These are phyloP conservation scores for Oryza rufipogon DNA, from an alignment of 176 grass and related monocot species.

Conservation along the genomic window DNA sequence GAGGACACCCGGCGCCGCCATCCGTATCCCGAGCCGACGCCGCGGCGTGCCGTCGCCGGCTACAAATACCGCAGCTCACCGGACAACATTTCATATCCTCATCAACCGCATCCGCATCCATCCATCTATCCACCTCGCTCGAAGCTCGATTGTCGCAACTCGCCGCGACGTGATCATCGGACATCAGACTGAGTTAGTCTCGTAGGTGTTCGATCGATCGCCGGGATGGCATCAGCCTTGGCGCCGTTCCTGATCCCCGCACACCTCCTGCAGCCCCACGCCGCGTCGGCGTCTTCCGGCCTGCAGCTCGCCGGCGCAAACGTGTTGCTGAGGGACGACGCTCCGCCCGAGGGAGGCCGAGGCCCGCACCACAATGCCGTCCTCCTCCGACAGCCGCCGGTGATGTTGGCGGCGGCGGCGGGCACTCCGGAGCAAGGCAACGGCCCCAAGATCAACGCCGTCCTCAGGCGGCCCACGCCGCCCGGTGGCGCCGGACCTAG, in stretches of 20 bases:
- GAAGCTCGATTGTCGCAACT: not conserved
- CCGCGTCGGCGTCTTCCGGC: no score
- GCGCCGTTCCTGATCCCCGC: not conserved
- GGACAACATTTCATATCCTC: not conserved
- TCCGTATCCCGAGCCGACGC: no score
- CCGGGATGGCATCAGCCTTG: not conserved
- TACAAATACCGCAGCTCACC: not conserved
- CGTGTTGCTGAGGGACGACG: no score
- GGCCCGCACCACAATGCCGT: not conserved
- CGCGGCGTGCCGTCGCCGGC: not conserved
- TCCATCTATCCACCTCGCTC: not conserved
- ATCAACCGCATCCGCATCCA: not conserved
- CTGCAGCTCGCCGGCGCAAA: not conserved
- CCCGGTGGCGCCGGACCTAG: not conserved
- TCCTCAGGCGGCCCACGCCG: not conserved
- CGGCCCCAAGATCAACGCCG: not conserved
- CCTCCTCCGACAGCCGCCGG: no score
- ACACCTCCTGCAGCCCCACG: no score
- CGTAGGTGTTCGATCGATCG: not conserved
- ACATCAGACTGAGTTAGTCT: no score
- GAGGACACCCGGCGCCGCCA: no score
- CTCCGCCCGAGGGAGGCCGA: not conserved
- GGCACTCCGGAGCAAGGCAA: not conserved
- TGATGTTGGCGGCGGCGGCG: not conserved
- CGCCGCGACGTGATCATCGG: no score